Evolutionary conservation across 1,139 yeast genomes (phyloP).

Genomic region (Hyphopichia khmerensis): DNA sequence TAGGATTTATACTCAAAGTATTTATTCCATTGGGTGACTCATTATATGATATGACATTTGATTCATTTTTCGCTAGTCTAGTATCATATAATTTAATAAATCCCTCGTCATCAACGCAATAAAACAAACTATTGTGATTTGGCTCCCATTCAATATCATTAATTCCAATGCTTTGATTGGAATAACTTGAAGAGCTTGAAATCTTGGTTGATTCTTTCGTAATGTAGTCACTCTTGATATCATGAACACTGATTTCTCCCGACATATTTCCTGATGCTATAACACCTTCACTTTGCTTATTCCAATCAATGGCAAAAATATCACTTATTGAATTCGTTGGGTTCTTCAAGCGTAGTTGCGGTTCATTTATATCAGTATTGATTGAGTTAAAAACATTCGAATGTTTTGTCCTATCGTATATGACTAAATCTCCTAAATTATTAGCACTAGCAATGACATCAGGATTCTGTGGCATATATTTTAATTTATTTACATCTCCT

Average conservation of each 20-base stretch:
- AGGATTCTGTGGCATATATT: conserved; percentile 46
- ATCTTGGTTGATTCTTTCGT: conserved; percentile 9
- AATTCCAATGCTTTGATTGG: conserved; percentile 36
- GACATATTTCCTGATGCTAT: conserved; percentile 36
- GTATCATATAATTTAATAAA: conserved; percentile 50
- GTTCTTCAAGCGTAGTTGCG: conserved; percentile 26
- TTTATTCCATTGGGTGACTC: conserved; percentile 56
- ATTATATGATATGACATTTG: conserved; percentile 21
- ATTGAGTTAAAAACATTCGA: conserved; percentile 37
- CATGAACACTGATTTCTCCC: conserved; percentile 36
- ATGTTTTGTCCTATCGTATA: conserved; percentile 56
- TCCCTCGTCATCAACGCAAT: conserved; percentile 59
- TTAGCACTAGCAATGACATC: conserved; percentile 44
- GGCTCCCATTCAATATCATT: conserved; percentile 65
- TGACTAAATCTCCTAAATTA: conserved; percentile 37
- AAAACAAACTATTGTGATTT: conserved; percentile 56
- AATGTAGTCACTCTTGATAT: conserved; percentile 24
- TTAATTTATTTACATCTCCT: conserved; percentile 45
- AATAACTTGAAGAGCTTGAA: conserved; percentile 5
- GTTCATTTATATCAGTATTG: conserved; percentile 28
- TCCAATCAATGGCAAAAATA: conserved; percentile 49
- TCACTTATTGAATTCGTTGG: conserved; percentile 19
- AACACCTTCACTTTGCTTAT: conserved; percentile 35
- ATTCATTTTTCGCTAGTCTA: conserved; percentile 22
- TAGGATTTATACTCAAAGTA: conserved; percentile 62